Evolutionary conservation across 768 basidiomycete species (phyloP).

Genomic region (Podaxis carcinomalis): DNA sequence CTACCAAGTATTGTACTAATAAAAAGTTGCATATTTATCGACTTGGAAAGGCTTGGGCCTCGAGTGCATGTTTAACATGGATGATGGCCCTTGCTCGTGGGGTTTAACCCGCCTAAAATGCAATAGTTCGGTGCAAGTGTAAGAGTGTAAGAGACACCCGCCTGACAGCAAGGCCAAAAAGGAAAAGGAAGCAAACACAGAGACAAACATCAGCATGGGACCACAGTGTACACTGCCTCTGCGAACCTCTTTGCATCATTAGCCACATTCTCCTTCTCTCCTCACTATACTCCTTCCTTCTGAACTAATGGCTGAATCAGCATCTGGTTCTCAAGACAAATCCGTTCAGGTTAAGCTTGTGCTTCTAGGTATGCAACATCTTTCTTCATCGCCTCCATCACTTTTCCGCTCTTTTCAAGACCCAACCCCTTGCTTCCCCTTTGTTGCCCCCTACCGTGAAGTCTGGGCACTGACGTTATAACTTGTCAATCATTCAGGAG

Average conservation of each 20-base stretch:
- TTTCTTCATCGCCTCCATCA: neutral
- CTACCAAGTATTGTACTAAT: too few relatives aligned
- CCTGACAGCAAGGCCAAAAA: conserved; percentile 14
- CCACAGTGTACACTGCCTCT: conserved; percentile 8
- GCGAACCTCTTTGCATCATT: conserved; percentile 9
- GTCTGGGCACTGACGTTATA: conserved; percentile 14
- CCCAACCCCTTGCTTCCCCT: conserved; percentile 3
- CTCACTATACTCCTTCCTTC: conserved; percentile 11
- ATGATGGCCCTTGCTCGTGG: too few relatives aligned
- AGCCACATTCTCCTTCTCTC: conserved; percentile 14
- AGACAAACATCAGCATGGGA: conserved; percentile 15
- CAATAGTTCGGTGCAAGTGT: too few relatives aligned
- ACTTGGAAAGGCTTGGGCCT: too few relatives aligned
- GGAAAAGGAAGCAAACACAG: conserved; percentile 19
- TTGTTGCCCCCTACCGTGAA: conserved; percentile 5
- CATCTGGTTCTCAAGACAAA: conserved; percentile 75
- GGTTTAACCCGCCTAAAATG: too few relatives aligned
- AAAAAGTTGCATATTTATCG: too few relatives aligned
- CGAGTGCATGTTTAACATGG: too few relatives aligned
- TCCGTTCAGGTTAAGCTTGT: conserved; percentile 98
- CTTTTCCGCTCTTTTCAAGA: conserved; percentile 1
- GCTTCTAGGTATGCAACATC: conserved; percentile 62
- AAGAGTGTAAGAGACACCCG: too few relatives aligned
- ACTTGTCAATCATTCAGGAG: conserved; percentile 49
- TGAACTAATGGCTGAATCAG: conserved; percentile 65